These are phyloP conservation scores for Euphorbia lathyris DNA, from an alignment of 345 rosid species.

Conservation along the genomic window DNA sequence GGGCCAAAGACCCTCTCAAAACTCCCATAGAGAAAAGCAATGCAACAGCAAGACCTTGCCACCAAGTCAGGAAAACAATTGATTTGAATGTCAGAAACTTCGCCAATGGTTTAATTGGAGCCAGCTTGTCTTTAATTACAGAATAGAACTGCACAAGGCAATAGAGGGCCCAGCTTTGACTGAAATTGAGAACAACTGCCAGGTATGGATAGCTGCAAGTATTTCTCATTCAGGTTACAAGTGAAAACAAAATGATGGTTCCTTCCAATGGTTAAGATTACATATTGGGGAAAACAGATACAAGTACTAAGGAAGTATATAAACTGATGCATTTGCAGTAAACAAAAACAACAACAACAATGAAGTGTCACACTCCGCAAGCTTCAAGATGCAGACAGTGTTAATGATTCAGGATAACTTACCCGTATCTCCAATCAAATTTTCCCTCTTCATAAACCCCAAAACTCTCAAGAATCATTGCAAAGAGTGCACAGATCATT, in stretches of 20 bases:
- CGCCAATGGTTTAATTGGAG: slow-evolving; percentile 91
- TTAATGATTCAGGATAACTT: slow-evolving; percentile 18
- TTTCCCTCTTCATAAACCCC: slow-evolving; percentile 99
- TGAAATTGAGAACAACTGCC: slow-evolving; percentile 94
- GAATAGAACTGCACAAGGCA: slow-evolving; percentile 96
- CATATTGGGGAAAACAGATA: not conserved
- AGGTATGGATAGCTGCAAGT: slow-evolving; percentile 85
- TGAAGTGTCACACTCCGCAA: not conserved
- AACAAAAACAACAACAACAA: not conserved
- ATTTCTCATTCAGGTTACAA: slow-evolving; percentile 11
- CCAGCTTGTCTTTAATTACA: slow-evolving; percentile 78
- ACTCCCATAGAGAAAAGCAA: slow-evolving; percentile 89
- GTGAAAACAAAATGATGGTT: slow-evolving; percentile 7
- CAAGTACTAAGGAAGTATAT: not conserved
- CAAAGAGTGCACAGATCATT: slow-evolving; percentile 86
- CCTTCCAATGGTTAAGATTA: not conserved
- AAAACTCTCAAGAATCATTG: slow-evolving; percentile 87
- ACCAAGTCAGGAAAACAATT: slow-evolving; percentile 97
- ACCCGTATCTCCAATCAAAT: slow-evolving; percentile 96
- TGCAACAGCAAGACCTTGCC: slow-evolving; percentile 96
- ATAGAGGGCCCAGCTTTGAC: slow-evolving; percentile 96
- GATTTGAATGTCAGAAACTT: slow-evolving; percentile 95
- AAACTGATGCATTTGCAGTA: not conserved
- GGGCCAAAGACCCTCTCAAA: slow-evolving; percentile 80
- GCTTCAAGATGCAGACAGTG: slow-evolving; percentile 6